Percentiles rank a stretch among this genome's conserved stretches.
phyloP scores from a whole-genome alignment of 2,329 filamentous ascomycete species.

The Exophiala mesophila region DNA sequence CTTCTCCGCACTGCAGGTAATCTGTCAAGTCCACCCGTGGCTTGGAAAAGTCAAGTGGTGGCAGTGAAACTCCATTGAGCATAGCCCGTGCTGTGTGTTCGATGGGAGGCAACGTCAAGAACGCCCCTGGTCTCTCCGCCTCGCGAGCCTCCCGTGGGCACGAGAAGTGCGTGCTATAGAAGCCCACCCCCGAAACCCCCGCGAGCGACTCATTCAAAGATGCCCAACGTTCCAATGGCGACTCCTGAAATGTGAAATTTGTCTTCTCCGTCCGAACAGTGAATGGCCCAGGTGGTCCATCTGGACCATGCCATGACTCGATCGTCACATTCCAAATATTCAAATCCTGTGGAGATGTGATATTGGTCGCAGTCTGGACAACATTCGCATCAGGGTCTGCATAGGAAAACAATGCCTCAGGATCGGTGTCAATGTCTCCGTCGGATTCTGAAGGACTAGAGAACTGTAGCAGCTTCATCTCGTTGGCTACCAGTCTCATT shows the following conservation, averaged over 20 bases:
- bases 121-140: not conserved
- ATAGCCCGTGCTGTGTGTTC: not conserved
- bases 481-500: slow-evolving; percentile 36
- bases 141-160: not conserved
- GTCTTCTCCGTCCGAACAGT: not conserved
- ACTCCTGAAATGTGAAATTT: not conserved
- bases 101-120: not conserved
- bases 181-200: not conserved
- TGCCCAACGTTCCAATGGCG: not conserved
- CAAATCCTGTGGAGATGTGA: not conserved
- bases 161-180: not conserved
- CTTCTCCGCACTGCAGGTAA: not conserved
- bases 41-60: not conserved
- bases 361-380: not conserved
- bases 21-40: not conserved
- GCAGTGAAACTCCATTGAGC: not conserved
- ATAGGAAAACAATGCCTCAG: not conserved
- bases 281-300: not conserved
- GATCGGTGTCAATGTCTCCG: not conserved
- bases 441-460: not conserved
- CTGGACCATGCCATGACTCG: not conserved
- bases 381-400: slow-evolving; percentile 32
- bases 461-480: slow-evolving; percentile 28
- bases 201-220: not conserved
- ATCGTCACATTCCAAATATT: not conserved